Base-by-base conservation (phyloP, 257 asterid species). In the Oldenlandia corymbosa region DNA sequence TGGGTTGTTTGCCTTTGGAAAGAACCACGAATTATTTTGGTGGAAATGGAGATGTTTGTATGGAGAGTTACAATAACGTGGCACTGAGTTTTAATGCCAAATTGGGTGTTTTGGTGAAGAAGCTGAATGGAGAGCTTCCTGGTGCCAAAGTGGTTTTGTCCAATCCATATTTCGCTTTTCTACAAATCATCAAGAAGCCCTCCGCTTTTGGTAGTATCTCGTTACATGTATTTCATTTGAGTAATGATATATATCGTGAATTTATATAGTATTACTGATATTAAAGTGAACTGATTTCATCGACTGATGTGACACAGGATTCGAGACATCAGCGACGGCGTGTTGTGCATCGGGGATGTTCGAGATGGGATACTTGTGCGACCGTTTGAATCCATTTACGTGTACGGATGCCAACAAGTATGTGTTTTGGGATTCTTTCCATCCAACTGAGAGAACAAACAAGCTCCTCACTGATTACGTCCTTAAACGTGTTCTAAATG, bases 1-100 rank as follows among this genome's bases (percentile, higher is more conserved):
- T 91, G 95, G 98, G 98, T 5, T 91, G 98, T 68, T 62, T 91
- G 56, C 98, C 96, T 3, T 26, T 91, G 66, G 98, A 91, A 76
- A 83, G 98, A 72, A 65, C 86, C 18, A 84, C 86, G 3, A 91
- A 83, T 30, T 84, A 67, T 51, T 47, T 88, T 4, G 76, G 76
- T 59, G 98, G 98, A 18, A 68, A 76, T 47, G 98, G 96, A 20
- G 69, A 68, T 42, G 80, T 55, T 7, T 92, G 98, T 76, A 64
- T 71, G 71, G 88, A 92, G 7, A 70, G 69, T 23, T 92, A 92
- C 75, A 92, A 92, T 28, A 34, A 2, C 1, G 91, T 92, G 46
- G 95, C 97, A 1, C 20, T 64, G 56, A 74, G 56, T 41, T 92
- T 83, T 27, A 87, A 92, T 64, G 74, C 16, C 1, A 81, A 73